Percentiles rank a stretch among this genome's conserved stretches.
These are phyloP conservation scores for Hansfordia pulvinata DNA, from an alignment of 2,329 filamentous ascomycete genomes.

Conservation along the genomic window DNA sequence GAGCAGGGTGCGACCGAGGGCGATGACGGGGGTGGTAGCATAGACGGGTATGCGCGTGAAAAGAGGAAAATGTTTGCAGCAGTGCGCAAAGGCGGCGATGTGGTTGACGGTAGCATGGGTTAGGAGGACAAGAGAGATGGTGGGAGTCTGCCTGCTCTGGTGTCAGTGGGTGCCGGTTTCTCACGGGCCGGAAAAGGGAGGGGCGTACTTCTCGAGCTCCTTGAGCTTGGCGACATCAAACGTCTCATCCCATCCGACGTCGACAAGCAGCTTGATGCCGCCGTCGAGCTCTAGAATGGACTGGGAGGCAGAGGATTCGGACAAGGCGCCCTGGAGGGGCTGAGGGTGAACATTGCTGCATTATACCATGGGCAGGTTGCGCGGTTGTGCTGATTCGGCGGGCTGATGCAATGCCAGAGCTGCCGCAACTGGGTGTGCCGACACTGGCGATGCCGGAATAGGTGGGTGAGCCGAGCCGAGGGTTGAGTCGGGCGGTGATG, in stretches of 20 bases:
- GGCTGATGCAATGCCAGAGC: too few relatives aligned
- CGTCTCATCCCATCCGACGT: conserved; percentile 89
- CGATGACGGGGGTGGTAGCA: conserved; percentile 85
- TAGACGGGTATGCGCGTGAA: conserved; percentile 91
- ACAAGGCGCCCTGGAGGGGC: conserved; percentile 81
- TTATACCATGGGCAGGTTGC: conserved; percentile 5
- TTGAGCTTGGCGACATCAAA: conserved; percentile 74
- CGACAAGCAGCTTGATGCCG: conserved; percentile 86
- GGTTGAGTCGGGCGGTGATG: too few relatives aligned
- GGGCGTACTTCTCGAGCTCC: conserved; percentile 72
- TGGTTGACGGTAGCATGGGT: conserved; percentile 89
- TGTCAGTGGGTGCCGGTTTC: conserved; percentile 9
- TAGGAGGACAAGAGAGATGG: conserved; percentile 82
- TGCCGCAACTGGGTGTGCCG: too few relatives aligned
- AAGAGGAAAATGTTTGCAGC: conserved; percentile 88
- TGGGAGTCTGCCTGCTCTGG: conserved; percentile 62
- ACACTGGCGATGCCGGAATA: too few relatives aligned
- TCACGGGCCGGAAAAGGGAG: background rate
- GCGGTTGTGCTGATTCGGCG: too few relatives aligned
- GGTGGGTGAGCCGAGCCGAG: too few relatives aligned
- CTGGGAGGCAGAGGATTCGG: conserved; percentile 74
- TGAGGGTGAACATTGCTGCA: conserved; percentile 83
- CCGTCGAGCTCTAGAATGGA: conserved; percentile 96
- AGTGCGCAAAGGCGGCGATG: conserved; percentile 86
- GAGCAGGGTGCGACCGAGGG: conserved; percentile 77